A percentile compares a stretch with the other conserved stretches of the same genome.
These are phyloP conservation scores for Lolium rigidum DNA, from an alignment of 176 grass and related monocot species.

Conservation along the genomic window DNA sequence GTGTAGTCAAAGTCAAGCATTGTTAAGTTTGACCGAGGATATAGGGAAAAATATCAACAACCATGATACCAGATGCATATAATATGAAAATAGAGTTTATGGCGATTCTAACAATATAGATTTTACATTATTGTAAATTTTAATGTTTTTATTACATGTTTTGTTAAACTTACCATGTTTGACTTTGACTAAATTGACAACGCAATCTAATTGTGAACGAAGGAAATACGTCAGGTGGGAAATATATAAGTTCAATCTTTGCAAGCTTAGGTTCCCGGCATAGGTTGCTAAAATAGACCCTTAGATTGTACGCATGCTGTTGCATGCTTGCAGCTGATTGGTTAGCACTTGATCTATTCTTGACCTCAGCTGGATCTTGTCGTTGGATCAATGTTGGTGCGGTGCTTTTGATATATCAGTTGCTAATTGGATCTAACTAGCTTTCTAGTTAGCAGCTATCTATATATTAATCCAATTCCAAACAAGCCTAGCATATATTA, in stretches of 20 bases:
- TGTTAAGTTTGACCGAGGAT: not conserved
- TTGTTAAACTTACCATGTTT: too few relatives aligned
- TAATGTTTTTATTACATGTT: too few relatives aligned
- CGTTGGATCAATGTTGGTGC: constrained; percentile 14
- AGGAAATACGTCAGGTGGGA: constrained; percentile 17
- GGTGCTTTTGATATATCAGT: constrained; percentile 42
- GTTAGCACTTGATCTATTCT: constrained; percentile 21
- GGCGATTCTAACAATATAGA: too few relatives aligned
- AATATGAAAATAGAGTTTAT: too few relatives aligned
- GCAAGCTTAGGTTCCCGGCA: not conserved
- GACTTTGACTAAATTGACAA: constrained; percentile 29
- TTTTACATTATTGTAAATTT: too few relatives aligned
- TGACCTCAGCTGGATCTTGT: constrained; percentile 33
- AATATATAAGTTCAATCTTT: too few relatives aligned
- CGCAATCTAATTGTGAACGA: constrained; percentile 28
- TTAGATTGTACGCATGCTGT: constrained; percentile 34
- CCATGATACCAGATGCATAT: too few relatives aligned
- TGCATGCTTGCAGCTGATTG: constrained; percentile 33
- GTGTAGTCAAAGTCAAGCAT: too few relatives aligned
- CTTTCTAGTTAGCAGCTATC: constrained; percentile 17
- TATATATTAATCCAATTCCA: constrained; percentile 34
- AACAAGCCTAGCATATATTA: constrained; percentile 17
- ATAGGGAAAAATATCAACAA: too few relatives aligned
- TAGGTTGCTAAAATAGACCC: not conserved
- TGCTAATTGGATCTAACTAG: constrained; percentile 34